Evolutionary conservation across 139 green algal species (phyloP), one percentile per base, ranked within the genome.

Genomic region (Tetradesmus lagerheimii): DNA sequence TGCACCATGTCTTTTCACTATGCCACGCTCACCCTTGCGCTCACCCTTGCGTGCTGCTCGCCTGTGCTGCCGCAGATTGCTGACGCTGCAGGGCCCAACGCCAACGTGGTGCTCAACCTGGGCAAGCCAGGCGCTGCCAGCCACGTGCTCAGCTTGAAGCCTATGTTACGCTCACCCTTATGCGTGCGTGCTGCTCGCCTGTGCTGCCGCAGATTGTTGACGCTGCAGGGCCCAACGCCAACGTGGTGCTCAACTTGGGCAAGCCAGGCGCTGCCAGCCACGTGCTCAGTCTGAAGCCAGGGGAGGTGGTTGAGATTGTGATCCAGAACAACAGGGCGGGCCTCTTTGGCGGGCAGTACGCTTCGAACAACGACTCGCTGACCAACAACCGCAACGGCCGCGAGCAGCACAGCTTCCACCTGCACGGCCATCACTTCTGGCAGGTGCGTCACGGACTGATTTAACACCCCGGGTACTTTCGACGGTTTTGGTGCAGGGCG

Each of bases 341-440:
- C 25, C 27, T 85, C 8, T 80, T 47, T 86, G 86, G 86, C 67
- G 86, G 86, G 20, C 34, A 90, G 47, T 90, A 90, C 27, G 57
- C 57, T 71, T 71, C 57, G 9, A 74, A 74, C 43, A 76, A 29
- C 11, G 37, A 23, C 45, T 41, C 31, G 20, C 50, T 87, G 34
- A 91, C 78, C 8, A 75, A n/a, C 47, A 93, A 81, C 31, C 91
- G 94, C 31, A 94, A 84, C 39, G 90, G 89, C 16, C 85, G 38
- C 39, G 91, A 95, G 91, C 92, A 96, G 91, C 95, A 97, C 87
- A 91, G 94, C 47, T 96, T 97, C 84, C 95, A 97, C 91, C 34
- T 97, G 77, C 95, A 97, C 82, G 95, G 96, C 35, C 53, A 87
- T 77, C 81, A 87, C 53, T 87, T 87, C 53, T 87, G 81, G 81